phyloP scores from a whole-genome alignment of 164 flowering plant species.

The Stephania japonica region DNA sequence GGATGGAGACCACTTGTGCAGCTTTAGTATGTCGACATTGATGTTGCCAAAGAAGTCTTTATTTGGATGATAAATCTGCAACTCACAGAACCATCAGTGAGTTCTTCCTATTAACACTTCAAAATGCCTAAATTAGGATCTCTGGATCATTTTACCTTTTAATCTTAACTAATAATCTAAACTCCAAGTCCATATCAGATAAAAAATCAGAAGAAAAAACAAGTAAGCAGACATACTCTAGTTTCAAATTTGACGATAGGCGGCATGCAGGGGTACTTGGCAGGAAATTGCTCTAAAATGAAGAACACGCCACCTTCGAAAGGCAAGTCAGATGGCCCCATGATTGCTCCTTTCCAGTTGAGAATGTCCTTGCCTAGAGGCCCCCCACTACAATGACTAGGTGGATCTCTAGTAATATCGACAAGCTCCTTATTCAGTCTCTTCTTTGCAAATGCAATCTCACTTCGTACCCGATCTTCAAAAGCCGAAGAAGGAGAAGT shows the following conservation, averaged over 20 bases:
- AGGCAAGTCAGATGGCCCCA: constrained; percentile 21
- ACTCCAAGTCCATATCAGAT: too few species aligned
- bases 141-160: too few species aligned
- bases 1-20: constrained; percentile 14
- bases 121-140: not conserved
- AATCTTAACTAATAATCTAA: too few species aligned
- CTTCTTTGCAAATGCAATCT: not conserved
- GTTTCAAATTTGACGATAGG: constrained; percentile 25
- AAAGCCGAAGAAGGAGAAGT: not conserved
- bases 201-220: not conserved
- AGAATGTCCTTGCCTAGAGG: constrained; percentile 16
- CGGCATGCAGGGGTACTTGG: constrained; percentile 17
- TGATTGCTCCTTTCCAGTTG: constrained; percentile 18
- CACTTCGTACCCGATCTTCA: not conserved
- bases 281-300: constrained; percentile 14
- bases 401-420: not conserved
- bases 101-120: not conserved
- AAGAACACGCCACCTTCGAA: constrained; percentile 22
- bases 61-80: constrained; percentile 30
- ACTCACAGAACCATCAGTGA: not conserved
- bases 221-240: constrained; percentile 13
- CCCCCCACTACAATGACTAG: constrained; percentile 20
- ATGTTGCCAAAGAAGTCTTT: constrained; percentile 18
- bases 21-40: constrained; percentile 17
- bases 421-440: constrained; percentile 1